Conservation (phyloP, 805 yeast genomes). For the Metschnikowia sp. region DNA sequence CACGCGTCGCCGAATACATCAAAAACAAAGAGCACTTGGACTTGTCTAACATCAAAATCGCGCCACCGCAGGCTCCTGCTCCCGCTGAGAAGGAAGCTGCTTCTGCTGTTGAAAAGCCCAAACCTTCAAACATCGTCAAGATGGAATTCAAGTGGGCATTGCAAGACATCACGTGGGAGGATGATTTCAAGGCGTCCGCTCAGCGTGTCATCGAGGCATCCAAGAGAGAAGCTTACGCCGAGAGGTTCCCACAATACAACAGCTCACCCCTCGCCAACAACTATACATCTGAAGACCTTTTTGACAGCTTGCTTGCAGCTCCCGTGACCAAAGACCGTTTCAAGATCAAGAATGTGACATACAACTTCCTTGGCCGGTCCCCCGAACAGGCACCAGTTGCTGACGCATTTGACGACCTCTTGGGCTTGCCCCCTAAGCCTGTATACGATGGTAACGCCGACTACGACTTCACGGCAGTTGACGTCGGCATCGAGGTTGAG, state of each 20-base stretch:
- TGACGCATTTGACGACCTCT: constrained; percentile 31
- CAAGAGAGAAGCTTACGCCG: constrained; percentile 28
- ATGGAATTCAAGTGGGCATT: constrained; percentile 26
- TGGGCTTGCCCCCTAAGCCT: constrained; percentile 22
- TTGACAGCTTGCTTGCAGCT: constrained; percentile 38
- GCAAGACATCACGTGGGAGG: constrained; percentile 24
- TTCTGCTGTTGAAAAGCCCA: constrained; percentile 21
- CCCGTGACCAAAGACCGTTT: constrained; percentile 35
- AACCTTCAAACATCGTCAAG: constrained; percentile 28
- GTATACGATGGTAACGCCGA: constrained; percentile 3
- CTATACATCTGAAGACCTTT: constrained; percentile 24
- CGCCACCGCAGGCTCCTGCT: constrained; percentile 24
- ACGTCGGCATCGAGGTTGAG: constrained; percentile 34
- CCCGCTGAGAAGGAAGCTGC: constrained; percentile 7
- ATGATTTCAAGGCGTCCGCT: constrained; percentile 29
- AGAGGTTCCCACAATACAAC: constrained; percentile 36
- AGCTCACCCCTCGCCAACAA: constrained; percentile 28
- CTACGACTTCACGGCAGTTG: constrained; percentile 17
- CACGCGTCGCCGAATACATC: constrained; percentile 53
- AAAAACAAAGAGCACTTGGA: constrained; percentile 62
- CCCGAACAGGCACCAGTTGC: neutral
- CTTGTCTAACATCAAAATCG: constrained; percentile 59
- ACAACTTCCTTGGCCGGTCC: constrained; percentile 19
- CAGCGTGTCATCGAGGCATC: constrained; percentile 30
- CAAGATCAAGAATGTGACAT: constrained; percentile 28